Evolutionary conservation across 2,329 filamentous ascomycete genomes (phyloP), one percentile per base, ranked within the genome.

Genomic region (Phialophora macrospora): DNA sequence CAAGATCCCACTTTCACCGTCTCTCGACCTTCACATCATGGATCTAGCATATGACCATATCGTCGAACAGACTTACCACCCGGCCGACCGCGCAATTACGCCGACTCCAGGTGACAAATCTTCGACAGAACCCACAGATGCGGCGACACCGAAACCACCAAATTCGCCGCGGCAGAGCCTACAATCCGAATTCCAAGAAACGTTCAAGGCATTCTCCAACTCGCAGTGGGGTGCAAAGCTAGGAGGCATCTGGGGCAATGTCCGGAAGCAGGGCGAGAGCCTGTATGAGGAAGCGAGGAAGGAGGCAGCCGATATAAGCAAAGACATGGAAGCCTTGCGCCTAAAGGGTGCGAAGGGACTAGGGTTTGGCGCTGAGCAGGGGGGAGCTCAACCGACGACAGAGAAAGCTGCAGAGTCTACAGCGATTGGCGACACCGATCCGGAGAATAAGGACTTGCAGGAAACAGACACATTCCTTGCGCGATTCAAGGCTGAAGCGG

Each of bases 21-120:
- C 5, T 30, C 24, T 48, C 14, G 11, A 17, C 54, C 44, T 55
- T 17, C 26, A 14, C 34, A 48, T 60, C 63, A 98, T 99, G 95
- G 95, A 99, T 86, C 84, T 96, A 75, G 93, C 93, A 52, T 99
- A 98, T 85, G 95, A 99, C 76, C 93, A 97, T 78, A 96, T 98
- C 74, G 89, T 92, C 76, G 92, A 97, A 81, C 89, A 95, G 77
- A 85, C 87, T 59, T 85, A 91, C 72, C 68, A 77, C 68, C 83
- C 86, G 46, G 85, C 87, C 73, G 83, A 88, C 64, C 75, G 72
- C 32, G 67, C 72, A 56, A 68, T 63, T 7, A 71, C 70, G 30
- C 69, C 70, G n/a, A 72, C 67, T 34, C 66, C 69, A 51, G 75
- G 81, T 56, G 75, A 80, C 24, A 78, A 80, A 80, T 63, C 86